Evolutionary conservation across 148 eudicot genomes (phyloP).

Genomic region (Rhododendron ferrugineum): DNA sequence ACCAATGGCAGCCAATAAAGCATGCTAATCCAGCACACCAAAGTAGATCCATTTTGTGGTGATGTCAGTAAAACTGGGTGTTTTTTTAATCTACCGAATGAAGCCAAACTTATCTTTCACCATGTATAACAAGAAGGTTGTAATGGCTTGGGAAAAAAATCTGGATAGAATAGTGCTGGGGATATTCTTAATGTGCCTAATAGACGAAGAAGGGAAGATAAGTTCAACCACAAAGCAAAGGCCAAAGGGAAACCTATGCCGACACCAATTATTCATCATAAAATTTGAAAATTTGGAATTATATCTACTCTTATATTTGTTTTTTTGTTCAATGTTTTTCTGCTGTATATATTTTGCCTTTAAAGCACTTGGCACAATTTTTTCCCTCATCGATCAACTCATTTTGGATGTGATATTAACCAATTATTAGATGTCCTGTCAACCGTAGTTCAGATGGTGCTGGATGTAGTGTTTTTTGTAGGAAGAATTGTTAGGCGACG

Average conservation of each 20-base stretch:
- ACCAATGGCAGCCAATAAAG: background rate
- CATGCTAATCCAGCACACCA: background rate
- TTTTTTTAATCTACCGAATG: background rate
- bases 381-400: background rate
- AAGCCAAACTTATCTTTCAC: background rate
- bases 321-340: background rate
- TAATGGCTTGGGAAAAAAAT: background rate
- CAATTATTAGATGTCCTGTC: background rate
- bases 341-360: background rate
- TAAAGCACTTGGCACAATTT: background rate
- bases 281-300: background rate
- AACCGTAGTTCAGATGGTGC: background rate
- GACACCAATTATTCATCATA: background rate
- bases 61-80: background rate
- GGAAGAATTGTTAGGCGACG: background rate
- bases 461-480: background rate
- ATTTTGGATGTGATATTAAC: background rate
- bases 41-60: background rate
- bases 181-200: background rate
- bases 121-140: background rate
- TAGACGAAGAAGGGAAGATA: background rate
- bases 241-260: background rate
- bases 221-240: background rate
- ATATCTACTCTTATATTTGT: background rate
- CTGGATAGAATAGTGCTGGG: background rate